A percentile compares a stretch with the other conserved stretches of the same genome.
These are phyloP conservation scores for Chrysosporium queenslandicum DNA, from an alignment of 2,329 filamentous ascomycete species.

Conservation along the genomic window DNA sequence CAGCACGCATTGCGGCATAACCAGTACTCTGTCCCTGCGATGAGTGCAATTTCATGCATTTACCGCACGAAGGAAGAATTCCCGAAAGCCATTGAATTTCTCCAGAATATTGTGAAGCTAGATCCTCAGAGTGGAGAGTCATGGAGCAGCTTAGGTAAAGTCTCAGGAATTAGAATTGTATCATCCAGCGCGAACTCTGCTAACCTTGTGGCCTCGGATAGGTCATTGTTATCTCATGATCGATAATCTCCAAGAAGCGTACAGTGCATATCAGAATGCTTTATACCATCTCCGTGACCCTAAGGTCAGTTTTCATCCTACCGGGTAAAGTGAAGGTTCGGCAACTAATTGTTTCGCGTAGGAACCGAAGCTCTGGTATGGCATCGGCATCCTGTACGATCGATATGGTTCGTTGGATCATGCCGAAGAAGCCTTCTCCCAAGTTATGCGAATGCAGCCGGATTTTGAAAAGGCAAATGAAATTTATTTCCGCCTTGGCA, in stretches of 20 bases:
- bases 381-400: slow-evolving; percentile 95
- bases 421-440: slow-evolving; percentile 93
- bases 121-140: slow-evolving; percentile 86
- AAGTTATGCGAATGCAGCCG: slow-evolving; percentile 97
- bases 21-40: slow-evolving; percentile 74
- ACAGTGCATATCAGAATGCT: slow-evolving; percentile 91
- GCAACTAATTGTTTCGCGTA: slow-evolving; percentile 27
- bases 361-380: slow-evolving; percentile 98
- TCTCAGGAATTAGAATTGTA: neutral
- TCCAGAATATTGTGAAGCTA: slow-evolving; percentile 81
- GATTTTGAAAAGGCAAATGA: slow-evolving; percentile 98
- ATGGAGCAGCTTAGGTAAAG: slow-evolving; percentile 83
- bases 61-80: slow-evolving; percentile 88
- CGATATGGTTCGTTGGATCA: slow-evolving; percentile 93
- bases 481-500: slow-evolving; percentile 97
- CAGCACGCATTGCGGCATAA: slow-evolving; percentile 84
- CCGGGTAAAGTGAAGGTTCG: neutral
- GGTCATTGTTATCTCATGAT: slow-evolving; percentile 99
- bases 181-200: neutral
- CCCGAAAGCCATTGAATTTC: slow-evolving; percentile 83
- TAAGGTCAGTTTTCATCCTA: slow-evolving; percentile 51
- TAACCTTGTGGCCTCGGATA: slow-evolving; percentile 28
- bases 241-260: slow-evolving; percentile 93
- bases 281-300: slow-evolving; percentile 86
- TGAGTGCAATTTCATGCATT: slow-evolving; percentile 90